Evolutionary conservation across 176 grass and related monocot species (phyloP).

Genomic region (Puya raimondii): DNA sequence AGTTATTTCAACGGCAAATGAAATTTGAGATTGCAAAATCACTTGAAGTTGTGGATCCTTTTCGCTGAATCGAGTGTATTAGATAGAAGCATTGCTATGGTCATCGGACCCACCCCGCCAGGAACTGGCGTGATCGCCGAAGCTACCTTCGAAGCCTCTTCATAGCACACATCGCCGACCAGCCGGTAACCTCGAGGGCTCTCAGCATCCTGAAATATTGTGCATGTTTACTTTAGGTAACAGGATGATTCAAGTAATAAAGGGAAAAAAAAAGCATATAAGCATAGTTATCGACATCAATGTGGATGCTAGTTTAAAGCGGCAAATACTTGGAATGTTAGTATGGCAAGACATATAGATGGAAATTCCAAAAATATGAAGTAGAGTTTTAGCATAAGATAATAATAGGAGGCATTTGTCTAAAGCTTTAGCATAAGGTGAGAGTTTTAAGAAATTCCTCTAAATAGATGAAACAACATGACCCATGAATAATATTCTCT

Average conservation of each 20-base stretch:
- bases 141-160: slow-evolving; percentile 63
- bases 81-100: slow-evolving; percentile 84
- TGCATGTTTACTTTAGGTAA: not conserved
- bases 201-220: slow-evolving; percentile 45
- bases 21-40: slow-evolving; percentile 11
- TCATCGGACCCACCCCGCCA: slow-evolving; percentile 85
- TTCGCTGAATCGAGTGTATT: slow-evolving; percentile 85
- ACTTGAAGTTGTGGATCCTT: slow-evolving; percentile 74
- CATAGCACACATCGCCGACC: slow-evolving; percentile 68
- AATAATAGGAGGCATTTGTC: too few species aligned
- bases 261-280: not conserved
- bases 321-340: too few species aligned
- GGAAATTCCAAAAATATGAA: too few species aligned
- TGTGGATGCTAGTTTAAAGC: too few species aligned
- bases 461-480: too few species aligned
- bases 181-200: slow-evolving; percentile 65
- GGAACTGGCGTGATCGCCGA: slow-evolving; percentile 80
- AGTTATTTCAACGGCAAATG: not conserved
- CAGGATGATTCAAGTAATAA: not conserved
- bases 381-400: too few species aligned
- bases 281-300: not conserved
- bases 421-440: too few species aligned
- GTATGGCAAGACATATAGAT: too few species aligned
- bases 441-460: too few species aligned
- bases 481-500: too few species aligned